Evolutionary conservation across 495 filamentous ascomycete species (phyloP).

Genomic region (Hypoxylon lienhwacheense): DNA sequence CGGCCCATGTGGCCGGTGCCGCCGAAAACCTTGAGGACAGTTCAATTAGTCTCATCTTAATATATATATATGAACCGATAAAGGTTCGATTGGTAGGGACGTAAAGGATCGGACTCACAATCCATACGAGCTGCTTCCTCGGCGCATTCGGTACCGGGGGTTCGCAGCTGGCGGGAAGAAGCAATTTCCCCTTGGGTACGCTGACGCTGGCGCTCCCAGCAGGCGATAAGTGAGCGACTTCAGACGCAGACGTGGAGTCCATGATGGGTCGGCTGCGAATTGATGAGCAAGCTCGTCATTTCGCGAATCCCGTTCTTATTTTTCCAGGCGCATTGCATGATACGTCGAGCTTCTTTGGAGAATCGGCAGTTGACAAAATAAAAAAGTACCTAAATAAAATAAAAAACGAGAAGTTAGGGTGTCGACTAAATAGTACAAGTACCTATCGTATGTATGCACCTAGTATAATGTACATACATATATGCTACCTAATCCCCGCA

Average conservation of each 20-base stretch:
- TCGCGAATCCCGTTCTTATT: conserved; percentile 5
- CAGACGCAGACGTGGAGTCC: conserved; percentile 38
- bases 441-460: conserved; percentile 20
- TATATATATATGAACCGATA: background rate
- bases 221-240: conserved; percentile 33
- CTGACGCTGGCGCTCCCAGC: conserved; percentile 27
- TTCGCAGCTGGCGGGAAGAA: conserved; percentile 75
- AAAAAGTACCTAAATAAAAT: no score
- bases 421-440: conserved; percentile 14
- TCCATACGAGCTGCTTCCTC: conserved; percentile 76
- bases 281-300: conserved; percentile 17
- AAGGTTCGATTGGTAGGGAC: background rate
- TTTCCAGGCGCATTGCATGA: conserved; percentile 1
- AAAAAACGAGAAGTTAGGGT: conserved; percentile 14
- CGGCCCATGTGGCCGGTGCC: conserved; percentile 96
- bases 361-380: conserved; percentile 15
- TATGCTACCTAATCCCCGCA: conserved; percentile 1
- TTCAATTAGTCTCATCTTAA: conserved; percentile 2
- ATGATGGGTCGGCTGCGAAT: conserved; percentile 22
- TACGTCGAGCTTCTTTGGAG: background rate
- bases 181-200: conserved; percentile 42
- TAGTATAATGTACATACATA: no score
- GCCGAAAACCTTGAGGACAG: conserved; percentile 71
- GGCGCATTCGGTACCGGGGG: conserved; percentile 74
- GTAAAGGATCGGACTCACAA: conserved; percentile 58